These are phyloP conservation scores for Exserohilum turcica DNA, from an alignment of 2,329 filamentous ascomycete species.

Conservation along the genomic window DNA sequence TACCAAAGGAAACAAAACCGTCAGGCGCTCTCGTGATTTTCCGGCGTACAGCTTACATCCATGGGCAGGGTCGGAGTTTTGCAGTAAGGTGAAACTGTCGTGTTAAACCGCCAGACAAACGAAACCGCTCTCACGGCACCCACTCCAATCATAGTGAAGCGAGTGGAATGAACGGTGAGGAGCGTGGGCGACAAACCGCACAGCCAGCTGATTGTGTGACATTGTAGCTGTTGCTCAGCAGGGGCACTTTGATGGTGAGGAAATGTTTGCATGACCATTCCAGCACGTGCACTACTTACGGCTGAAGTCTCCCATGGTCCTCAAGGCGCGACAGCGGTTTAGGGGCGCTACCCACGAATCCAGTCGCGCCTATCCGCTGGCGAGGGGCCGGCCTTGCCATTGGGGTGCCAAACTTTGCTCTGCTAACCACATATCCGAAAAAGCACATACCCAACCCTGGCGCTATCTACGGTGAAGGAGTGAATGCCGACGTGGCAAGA, in stretches of 20 bases:
- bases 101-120: not conserved
- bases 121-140: not conserved
- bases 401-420: not conserved
- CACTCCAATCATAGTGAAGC: constrained; percentile 4
- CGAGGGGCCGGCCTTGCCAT: not conserved
- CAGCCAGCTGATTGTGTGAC: not conserved
- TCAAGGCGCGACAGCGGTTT: not conserved
- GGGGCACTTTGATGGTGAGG: not conserved
- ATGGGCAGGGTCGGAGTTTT: not conserved
- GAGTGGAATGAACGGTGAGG: not conserved
- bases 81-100: not conserved
- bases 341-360: not conserved
- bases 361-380: not conserved
- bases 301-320: not conserved
- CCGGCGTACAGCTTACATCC: not conserved
- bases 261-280: constrained; percentile 7
- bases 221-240: not conserved
- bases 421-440: not conserved
- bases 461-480: not conserved
- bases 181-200: constrained; percentile 2
- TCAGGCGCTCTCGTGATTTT: not conserved
- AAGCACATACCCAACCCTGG: no score
- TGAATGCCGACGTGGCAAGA: not conserved
- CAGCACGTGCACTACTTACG: not conserved
- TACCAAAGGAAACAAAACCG: no score